A percentile compares a stretch with the other conserved stretches of the same genome.
These are phyloP conservation scores for Fusarium goolgardi DNA, from an alignment of 2,329 filamentous ascomycete genomes.

Conservation along the genomic window DNA sequence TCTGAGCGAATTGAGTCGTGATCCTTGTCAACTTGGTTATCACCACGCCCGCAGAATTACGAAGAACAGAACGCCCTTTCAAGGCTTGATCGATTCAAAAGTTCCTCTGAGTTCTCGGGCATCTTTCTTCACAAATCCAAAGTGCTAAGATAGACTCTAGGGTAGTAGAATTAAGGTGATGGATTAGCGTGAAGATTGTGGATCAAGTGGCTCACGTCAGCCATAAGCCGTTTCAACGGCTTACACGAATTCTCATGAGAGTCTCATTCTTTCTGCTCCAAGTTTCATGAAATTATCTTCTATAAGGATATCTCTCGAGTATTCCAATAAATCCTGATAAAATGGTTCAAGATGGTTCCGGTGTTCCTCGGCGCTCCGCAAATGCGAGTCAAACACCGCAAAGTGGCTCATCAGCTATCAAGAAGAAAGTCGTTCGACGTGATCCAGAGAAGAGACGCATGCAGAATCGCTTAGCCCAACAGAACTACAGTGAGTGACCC, in stretches of 20 bases:
- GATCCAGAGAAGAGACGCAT: constrained; percentile 45
- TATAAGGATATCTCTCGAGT: background rate
- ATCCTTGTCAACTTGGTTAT: background rate
- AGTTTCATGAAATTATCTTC: constrained; percentile 1
- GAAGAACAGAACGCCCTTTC: background rate
- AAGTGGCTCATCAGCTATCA: constrained; percentile 9
- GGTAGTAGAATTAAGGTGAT: background rate
- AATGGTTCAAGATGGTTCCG: constrained; percentile 29
- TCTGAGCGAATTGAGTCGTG: background rate
- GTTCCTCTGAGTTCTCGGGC: background rate
- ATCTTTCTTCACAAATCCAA: background rate
- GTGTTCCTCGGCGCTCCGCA: background rate
- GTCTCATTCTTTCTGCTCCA: constrained; percentile 6
- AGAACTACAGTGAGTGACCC: constrained; percentile 59
- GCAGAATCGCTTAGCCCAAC: constrained; percentile 58
- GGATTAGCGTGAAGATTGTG: constrained; percentile 18
- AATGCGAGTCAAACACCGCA: background rate
- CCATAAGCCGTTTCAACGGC: constrained; percentile 32
- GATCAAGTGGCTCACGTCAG: constrained; percentile 45
- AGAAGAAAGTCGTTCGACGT: constrained; percentile 35
- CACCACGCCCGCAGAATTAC: constrained; percentile 1
- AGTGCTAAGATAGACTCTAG: background rate
- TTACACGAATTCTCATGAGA: constrained; percentile 28
- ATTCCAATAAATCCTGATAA: background rate
- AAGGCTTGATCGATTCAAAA: too few species aligned